Base-by-base conservation (phyloP, 2,329 filamentous ascomycete species). In the Chaetoscypha palmicola region DNA sequence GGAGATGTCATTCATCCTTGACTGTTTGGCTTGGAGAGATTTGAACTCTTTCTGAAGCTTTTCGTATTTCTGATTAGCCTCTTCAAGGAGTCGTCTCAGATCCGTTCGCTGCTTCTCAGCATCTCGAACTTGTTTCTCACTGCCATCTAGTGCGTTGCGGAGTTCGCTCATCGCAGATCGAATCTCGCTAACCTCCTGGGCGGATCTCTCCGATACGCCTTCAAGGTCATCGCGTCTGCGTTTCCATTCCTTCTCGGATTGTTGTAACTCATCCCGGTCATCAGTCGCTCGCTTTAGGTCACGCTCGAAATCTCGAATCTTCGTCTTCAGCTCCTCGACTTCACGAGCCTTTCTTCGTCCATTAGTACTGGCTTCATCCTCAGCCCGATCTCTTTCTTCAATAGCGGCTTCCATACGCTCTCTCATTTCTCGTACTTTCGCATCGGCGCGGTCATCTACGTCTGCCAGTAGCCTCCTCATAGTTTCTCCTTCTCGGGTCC, bases 361-460 rank as follows among this genome's bases (percentile, higher is more conserved):
- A 38, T 86, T 74, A 0, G 81, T 84, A 57, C 80, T 87, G 2
- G 88, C 81, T 66, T 97, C 90, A 50, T 97, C 90, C 64, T 98
- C 91, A 2, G 89, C 82, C 2, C 88, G 80, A 62, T 98, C 92
- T 14, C 92, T 79, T 64, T 98, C 92, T 62, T 96, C 90, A n/a
- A 94, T 76, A 0, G 90, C 90, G 1, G 86, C 73, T 58, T 97
- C 91, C 74, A 97, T 83, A 2, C 84, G 80, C 46, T 87, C 81
- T 42, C 87, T 83, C 81, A 95, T 92, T 52, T 97, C 91, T 21
- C 87, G 81, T 14, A 94, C 77, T 58, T 88, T 86, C 48, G 72
- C 71, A 53, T 97, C 90, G 1, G 90, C 81, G 8, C 86, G 76
- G 47, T 84, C 79, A 62, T 97, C 88, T 7, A 90, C 86, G 53